These are phyloP conservation scores for Elaphomyces granulatus DNA, from an alignment of 495 filamentous ascomycete species.

Conservation along the genomic window DNA sequence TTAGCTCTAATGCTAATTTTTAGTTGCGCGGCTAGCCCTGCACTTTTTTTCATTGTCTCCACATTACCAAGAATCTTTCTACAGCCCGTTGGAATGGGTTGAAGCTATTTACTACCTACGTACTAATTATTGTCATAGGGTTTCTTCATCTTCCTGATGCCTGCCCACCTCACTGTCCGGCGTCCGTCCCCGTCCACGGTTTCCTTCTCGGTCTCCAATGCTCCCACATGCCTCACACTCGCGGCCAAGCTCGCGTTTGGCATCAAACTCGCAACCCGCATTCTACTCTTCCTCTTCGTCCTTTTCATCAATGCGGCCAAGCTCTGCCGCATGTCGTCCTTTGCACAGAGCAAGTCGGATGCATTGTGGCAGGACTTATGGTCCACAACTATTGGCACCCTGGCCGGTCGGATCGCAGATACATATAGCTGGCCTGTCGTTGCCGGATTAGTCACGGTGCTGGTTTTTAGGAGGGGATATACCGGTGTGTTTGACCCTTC, in stretches of 20 bases:
- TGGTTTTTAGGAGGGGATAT: slow-evolving; percentile 34
- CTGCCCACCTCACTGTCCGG: slow-evolving; percentile 44
- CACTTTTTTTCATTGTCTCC: too few relatives aligned
- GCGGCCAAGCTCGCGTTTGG: slow-evolving; percentile 39
- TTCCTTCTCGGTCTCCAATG: slow-evolving; percentile 73
- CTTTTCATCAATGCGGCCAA: slow-evolving; percentile 29
- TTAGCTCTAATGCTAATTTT: too few relatives aligned
- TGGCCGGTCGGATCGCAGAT: slow-evolving; percentile 24
- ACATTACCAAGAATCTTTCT: too few relatives aligned
- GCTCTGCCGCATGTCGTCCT: slow-evolving; percentile 15
- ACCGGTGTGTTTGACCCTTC: slow-evolving; percentile 23
- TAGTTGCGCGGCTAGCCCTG: too few relatives aligned
- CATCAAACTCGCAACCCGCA: slow-evolving; percentile 34
- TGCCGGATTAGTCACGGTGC: slow-evolving; percentile 16
- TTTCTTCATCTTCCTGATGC: slow-evolving; percentile 21
- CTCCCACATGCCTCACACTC: slow-evolving; percentile 39
- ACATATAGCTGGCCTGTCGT: slow-evolving; percentile 20
- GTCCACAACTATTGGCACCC: slow-evolving; percentile 18
- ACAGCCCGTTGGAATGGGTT: too few relatives aligned
- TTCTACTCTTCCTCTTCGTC: slow-evolving; percentile 27
- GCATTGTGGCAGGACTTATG: slow-evolving; percentile 20
- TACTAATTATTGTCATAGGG: too few relatives aligned
- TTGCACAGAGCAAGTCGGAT: slow-evolving; percentile 10
- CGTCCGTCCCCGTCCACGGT: slow-evolving; percentile 76
- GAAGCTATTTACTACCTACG: too few relatives aligned